Conservation (phyloP, 768 basidiomycete species). For the Hysterangium stoloniferum region DNA sequence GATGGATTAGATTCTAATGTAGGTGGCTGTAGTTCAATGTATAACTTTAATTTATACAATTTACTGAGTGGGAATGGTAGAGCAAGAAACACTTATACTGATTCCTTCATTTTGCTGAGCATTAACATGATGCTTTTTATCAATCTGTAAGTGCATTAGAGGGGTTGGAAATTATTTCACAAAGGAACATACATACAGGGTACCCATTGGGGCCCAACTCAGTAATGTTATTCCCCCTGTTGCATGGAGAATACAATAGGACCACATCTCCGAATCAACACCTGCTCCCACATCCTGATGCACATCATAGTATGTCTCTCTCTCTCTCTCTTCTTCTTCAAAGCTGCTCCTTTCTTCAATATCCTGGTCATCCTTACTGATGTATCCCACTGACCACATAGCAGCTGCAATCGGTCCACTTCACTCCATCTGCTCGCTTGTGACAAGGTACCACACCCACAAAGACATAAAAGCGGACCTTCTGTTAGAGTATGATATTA, state of each 20-base stretch:
- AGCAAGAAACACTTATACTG: slow-evolving; percentile 30
- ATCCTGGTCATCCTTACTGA: slow-evolving; percentile 66
- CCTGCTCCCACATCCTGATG: slow-evolving; percentile 30
- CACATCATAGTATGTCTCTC: slow-evolving; percentile 44
- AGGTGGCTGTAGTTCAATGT: too few species aligned
- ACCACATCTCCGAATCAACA: slow-evolving; percentile 38
- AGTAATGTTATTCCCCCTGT: slow-evolving; percentile 28
- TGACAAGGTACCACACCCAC: slow-evolving; percentile 88
- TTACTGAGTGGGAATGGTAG: too few species aligned
- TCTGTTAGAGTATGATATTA: too few species aligned
- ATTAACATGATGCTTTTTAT: slow-evolving; percentile 33
- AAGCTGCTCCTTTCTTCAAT: slow-evolving; percentile 50
- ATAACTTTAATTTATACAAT: too few species aligned
- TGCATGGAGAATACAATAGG: slow-evolving; percentile 52
- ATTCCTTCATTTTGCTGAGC: slow-evolving; percentile 19
- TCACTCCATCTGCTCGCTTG: slow-evolving; percentile 87
- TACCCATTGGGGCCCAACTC: slow-evolving; percentile 50
- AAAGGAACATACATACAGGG: slow-evolving; percentile 38
- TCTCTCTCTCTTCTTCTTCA: slow-evolving; percentile 41
- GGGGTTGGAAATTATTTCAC: slow-evolving; percentile 9
- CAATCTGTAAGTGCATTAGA: slow-evolving; percentile 28
- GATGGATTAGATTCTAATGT: too few species aligned
- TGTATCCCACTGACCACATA: slow-evolving; percentile 81
- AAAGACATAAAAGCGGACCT: too few species aligned
- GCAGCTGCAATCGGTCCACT: slow-evolving; percentile 90